A percentile compares a stretch with the other conserved stretches of the same genome.
Evolutionary conservation across 1,284 basidiomycete species (phyloP).

Genomic region (Ustilago vetiveriae): DNA sequence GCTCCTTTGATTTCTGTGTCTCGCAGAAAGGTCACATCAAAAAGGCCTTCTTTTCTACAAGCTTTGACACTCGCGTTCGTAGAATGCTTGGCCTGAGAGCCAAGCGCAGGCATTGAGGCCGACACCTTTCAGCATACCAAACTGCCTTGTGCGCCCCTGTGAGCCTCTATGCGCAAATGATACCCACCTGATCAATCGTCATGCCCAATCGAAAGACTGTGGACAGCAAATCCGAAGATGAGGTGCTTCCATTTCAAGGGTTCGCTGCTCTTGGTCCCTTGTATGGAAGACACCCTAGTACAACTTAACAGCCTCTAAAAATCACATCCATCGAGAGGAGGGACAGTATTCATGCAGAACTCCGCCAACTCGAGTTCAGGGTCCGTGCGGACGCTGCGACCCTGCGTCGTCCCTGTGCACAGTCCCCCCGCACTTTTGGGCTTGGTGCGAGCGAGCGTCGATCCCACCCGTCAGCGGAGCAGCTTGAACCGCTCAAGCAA

Average conservation of each 20-base stretch:
- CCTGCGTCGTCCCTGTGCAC: constrained; percentile 9
- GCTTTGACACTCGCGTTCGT: constrained; percentile 36
- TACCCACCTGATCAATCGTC: too few relatives aligned
- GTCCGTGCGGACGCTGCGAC: constrained; percentile 42
- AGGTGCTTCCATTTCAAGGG: too few relatives aligned
- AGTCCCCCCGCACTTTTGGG: constrained; percentile 22
- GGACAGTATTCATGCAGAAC: neutral
- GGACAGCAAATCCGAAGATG: too few relatives aligned
- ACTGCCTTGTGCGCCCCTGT: too few relatives aligned
- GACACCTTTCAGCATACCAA: too few relatives aligned
- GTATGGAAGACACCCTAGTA: too few relatives aligned
- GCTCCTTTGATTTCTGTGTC: neutral
- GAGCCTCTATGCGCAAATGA: too few relatives aligned
- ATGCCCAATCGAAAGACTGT: too few relatives aligned
- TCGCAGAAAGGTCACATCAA: constrained; percentile 39
- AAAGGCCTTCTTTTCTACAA: constrained; percentile 42
- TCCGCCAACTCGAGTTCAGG: constrained; percentile 9
- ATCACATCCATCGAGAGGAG: too few relatives aligned
- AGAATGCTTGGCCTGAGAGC: constrained; percentile 42
- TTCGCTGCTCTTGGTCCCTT: too few relatives aligned
- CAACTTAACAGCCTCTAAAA: too few relatives aligned
- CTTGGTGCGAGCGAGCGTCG: constrained; percentile 3
- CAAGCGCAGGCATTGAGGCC: constrained; percentile 21
- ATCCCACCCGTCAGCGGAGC: neutral
- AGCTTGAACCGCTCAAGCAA: neutral